These are phyloP conservation scores for Radiomyces spectabilis DNA, from an alignment of 192 early-diverging fungal species.

Conservation along the genomic window DNA sequence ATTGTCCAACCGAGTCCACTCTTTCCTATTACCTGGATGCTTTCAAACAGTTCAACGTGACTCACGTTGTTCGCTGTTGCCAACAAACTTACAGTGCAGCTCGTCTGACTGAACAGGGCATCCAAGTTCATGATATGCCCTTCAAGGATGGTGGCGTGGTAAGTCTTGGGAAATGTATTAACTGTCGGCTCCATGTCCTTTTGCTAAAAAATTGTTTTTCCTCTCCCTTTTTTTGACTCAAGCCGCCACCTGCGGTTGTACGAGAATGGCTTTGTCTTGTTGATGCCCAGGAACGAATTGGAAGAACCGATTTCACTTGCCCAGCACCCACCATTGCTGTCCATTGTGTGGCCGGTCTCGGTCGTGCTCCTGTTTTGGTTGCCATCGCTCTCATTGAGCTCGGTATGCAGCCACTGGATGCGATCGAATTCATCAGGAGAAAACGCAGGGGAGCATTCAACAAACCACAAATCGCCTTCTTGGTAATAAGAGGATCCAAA, in stretches of 20 bases:
- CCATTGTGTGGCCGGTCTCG: slow-evolving; percentile 93
- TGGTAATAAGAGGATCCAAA: slow-evolving; percentile 26
- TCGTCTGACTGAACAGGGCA: slow-evolving; percentile 48
- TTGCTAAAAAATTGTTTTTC: background rate
- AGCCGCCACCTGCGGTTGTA: slow-evolving; percentile 34
- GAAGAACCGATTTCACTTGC: slow-evolving; percentile 17
- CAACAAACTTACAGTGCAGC: slow-evolving; percentile 75
- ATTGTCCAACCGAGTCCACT: slow-evolving; percentile 83
- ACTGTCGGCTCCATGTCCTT: slow-evolving; percentile 5
- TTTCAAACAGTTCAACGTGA: slow-evolving; percentile 65
- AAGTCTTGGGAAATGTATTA: slow-evolving; percentile 11
- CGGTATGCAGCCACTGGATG: slow-evolving; percentile 70
- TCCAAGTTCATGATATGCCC: slow-evolving; percentile 81
- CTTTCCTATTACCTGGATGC: slow-evolving; percentile 68
- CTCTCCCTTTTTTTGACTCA: background rate
- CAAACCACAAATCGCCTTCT: slow-evolving; percentile 63
- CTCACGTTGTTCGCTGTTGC: slow-evolving; percentile 86
- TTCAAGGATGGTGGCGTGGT: slow-evolving; percentile 86
- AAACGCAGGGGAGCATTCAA: slow-evolving; percentile 77
- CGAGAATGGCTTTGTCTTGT: slow-evolving; percentile 61
- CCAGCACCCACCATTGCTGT: slow-evolving; percentile 77
- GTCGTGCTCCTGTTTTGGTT: slow-evolving; percentile 89
- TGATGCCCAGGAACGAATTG: slow-evolving; percentile 35
- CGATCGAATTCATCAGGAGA: slow-evolving; percentile 64
- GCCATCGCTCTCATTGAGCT: slow-evolving; percentile 73